A percentile compares a stretch with the other conserved stretches of the same genome.
These are phyloP conservation scores for Datura wrightii DNA, from an alignment of 257 asterid genomes.

Conservation along the genomic window DNA sequence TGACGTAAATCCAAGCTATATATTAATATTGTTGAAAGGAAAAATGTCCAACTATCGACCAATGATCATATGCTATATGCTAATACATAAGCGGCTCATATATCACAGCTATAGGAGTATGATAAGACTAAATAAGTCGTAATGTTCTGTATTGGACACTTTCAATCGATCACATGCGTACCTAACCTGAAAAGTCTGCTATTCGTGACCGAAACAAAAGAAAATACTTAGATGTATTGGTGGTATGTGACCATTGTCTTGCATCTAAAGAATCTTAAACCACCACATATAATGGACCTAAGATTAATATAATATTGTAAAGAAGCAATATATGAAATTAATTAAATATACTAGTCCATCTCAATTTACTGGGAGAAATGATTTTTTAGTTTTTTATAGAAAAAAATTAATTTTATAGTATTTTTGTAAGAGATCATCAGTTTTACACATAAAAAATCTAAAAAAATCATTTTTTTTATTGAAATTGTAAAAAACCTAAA, in stretches of 20 bases:
- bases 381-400: no score
- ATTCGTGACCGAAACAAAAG: slow-evolving; percentile 36
- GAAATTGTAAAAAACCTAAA: no score
- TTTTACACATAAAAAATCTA: no score
- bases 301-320: background rate
- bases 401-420: no score
- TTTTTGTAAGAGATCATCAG: no score
- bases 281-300: background rate
- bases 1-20: background rate
- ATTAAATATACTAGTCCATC: no score
- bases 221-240: background rate
- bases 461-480: no score
- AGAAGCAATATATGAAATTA: background rate
- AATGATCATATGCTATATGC: background rate
- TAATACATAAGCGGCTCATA: background rate
- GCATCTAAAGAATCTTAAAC: slow-evolving; percentile 28
- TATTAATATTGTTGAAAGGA: background rate
- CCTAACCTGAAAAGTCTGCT: slow-evolving; percentile 39
- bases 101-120: background rate
- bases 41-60: background rate
- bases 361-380: no score
- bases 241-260: slow-evolving; percentile 46
- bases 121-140: background rate
- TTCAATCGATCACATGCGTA: slow-evolving; percentile 55
- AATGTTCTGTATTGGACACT: slow-evolving; percentile 33